Evolutionary conservation across 2,329 filamentous ascomycete genomes (phyloP), one percentile per base, ranked within the genome.

Genomic region (Fusarium sp.): DNA sequence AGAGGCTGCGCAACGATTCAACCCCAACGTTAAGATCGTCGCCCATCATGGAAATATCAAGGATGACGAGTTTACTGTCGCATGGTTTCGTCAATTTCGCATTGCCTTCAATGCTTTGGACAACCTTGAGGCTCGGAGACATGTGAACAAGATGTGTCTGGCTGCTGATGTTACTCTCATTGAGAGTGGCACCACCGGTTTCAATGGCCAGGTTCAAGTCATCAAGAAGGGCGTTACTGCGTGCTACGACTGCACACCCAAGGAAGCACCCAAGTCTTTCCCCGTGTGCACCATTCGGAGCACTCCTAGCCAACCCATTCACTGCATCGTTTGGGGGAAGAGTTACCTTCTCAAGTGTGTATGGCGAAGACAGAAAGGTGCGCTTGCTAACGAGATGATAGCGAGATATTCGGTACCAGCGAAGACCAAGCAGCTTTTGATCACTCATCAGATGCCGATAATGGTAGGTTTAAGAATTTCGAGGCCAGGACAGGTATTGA

Each of bases 271-370:
- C 7, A 98, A 98, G 81, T 93, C 93, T 2, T 98, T 97, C 79
- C 95, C 96, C 2, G 95, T 98, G 46, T 99, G 96, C 85, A 99
- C 96, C 2, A 98, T 99, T 77, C 91, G 96, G 81, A 98, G 94
- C 81, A 99, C 95, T 0, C 96, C 96, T 0, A 97, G 93, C 74
- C 96, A 98, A 78, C 94, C 96, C 1, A 98, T 99, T 49, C 96
- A 99, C 83, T 98, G 96, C 84, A 99, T 99, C 70, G 96, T 99
- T 3, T 99, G 96, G 96, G 96, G 90, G 22, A 99, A 98, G 84
- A 98, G 95, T 81, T 99, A 98, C 81, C 88, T 99, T 10, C 89
- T 99, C 69, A 96, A 94, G 83, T 85, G 77, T 27, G 87, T 85
- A 5, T 24, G 10, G 22, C 22, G 8, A 49, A 6, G 78, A 69